A percentile compares a stretch with the other conserved stretches of the same genome.
phyloP scores from a whole-genome alignment of 495 filamentous ascomycete species.

The Sordaria brevicollis region DNA sequence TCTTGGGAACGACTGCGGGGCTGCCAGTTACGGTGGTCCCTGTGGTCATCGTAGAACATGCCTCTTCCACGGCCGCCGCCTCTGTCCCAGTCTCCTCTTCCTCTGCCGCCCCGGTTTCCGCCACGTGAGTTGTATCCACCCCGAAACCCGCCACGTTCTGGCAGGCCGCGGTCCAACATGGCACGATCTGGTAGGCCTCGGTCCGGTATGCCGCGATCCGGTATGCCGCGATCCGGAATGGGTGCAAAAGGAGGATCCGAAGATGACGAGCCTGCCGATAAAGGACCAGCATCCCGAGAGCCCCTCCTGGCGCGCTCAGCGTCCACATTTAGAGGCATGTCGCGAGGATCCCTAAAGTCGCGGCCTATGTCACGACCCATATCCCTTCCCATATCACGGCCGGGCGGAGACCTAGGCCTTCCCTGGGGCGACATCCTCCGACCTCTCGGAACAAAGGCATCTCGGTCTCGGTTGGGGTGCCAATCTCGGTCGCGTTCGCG shows the following conservation, averaged over 20 bases:
- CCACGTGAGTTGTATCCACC: constrained; percentile 7
- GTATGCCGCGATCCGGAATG: constrained; percentile 44
- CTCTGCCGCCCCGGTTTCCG: constrained; percentile 31
- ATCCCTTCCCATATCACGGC: constrained; percentile 27
- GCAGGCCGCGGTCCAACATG: constrained; percentile 35
- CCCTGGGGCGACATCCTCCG: constrained; percentile 37
- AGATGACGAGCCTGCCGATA: constrained; percentile 57
- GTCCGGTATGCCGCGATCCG: constrained; percentile 27
- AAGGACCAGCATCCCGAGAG: constrained; percentile 44
- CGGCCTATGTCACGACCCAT: constrained; percentile 3
- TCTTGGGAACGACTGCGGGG: constrained; percentile 63
- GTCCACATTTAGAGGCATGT: constrained; percentile 35
- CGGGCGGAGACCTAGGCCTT: constrained; percentile 29
- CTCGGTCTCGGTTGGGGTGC: constrained; percentile 24
- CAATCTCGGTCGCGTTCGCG: constrained; percentile 32
- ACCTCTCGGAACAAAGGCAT: constrained; percentile 27
- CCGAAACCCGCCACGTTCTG: constrained; percentile 41
- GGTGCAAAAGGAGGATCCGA: constrained; percentile 50
- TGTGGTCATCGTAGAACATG: constrained; percentile 49
- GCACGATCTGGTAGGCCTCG: constrained; percentile 24
- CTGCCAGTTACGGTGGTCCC: constrained; percentile 29
- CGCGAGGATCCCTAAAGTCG: constrained; percentile 21
- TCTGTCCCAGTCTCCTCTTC: constrained; percentile 58
- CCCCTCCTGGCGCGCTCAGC: constrained; percentile 39
- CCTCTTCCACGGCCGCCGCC: constrained; percentile 45